Conservation (phyloP, 768 basidiomycete species). For the Russula virescens region DNA sequence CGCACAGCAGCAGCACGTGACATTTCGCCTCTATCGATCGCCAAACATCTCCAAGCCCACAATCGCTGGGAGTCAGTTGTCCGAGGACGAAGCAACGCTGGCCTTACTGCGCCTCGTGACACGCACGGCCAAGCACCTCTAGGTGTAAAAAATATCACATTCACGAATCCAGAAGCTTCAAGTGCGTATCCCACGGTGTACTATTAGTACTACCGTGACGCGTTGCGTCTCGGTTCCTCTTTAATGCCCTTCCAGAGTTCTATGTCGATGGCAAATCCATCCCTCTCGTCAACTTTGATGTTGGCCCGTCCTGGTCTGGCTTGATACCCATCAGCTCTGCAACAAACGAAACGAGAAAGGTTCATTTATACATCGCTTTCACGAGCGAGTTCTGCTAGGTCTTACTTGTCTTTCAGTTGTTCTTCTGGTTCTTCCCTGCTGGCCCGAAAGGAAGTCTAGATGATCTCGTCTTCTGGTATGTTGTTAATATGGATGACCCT, state of each 20-base stretch:
- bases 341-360: slow-evolving; percentile 62
- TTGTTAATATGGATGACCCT: slow-evolving; percentile 9
- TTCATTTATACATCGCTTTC: slow-evolving; percentile 27
- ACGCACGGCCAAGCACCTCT: not conserved
- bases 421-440: slow-evolving; percentile 83
- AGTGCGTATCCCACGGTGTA: slow-evolving; percentile 35
- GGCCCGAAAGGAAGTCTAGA: slow-evolving; percentile 65
- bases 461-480: slow-evolving; percentile 70
- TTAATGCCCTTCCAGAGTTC: slow-evolving; percentile 42
- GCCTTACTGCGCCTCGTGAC: too few relatives aligned
- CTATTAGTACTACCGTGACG: too few relatives aligned
- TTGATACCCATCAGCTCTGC: slow-evolving; percentile 61
- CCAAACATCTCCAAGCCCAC: too few relatives aligned
- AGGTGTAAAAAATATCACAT: slow-evolving; percentile 59
- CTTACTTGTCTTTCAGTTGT: slow-evolving; percentile 41
- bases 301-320: slow-evolving; percentile 73
- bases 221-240: not conserved
- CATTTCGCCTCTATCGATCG: too few relatives aligned
- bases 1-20: too few relatives aligned
- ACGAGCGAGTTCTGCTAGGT: not conserved
- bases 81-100: too few relatives aligned
- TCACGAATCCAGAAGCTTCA: slow-evolving; percentile 59
- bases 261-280: slow-evolving; percentile 61
- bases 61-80: too few relatives aligned
- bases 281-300: slow-evolving; percentile 64